Evolutionary conservation across 78 protist species (phyloP).

Genomic region (Pigoraptor vietnamica): DNA sequence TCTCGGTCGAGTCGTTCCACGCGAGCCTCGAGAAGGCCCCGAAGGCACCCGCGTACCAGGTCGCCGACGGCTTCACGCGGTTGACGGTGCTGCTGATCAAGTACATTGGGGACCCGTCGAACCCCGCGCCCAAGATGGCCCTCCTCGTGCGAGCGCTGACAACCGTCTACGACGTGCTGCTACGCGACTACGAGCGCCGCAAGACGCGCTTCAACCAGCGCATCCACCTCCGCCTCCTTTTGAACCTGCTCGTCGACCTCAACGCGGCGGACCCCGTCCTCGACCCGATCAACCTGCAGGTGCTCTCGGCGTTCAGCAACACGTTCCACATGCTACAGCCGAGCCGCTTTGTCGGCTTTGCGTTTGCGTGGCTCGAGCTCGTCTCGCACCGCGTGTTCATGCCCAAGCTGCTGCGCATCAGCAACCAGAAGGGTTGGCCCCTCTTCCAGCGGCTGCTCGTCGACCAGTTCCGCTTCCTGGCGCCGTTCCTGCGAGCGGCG

Average conservation of each 20-base stretch:
- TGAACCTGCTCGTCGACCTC: slow-evolving; percentile 60
- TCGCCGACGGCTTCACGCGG: not conserved
- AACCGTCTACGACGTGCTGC: slow-evolving; percentile 33
- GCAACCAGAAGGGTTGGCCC: slow-evolving; percentile 61
- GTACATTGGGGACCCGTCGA: not conserved
- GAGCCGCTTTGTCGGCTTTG: slow-evolving; percentile 82
- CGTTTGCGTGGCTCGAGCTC: slow-evolving; percentile 95
- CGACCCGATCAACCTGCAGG: slow-evolving; percentile 46
- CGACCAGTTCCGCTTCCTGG: slow-evolving; percentile 78
- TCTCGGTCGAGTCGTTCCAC: slow-evolving; percentile 25
- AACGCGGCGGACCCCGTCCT: slow-evolving; percentile 43
- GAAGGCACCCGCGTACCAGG: not conserved
- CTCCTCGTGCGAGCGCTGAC: slow-evolving; percentile 37
- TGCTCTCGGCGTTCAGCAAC: slow-evolving; percentile 58
- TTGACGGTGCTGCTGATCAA: not conserved
- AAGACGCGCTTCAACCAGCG: slow-evolving; percentile 78
- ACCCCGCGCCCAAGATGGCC: not conserved
- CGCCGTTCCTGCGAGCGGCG: slow-evolving; percentile 66
- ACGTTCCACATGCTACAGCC: slow-evolving; percentile 77
- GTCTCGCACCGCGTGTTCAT: slow-evolving; percentile 85
- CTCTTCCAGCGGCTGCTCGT: slow-evolving; percentile 73
- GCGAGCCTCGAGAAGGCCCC: not conserved
- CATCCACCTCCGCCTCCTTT: slow-evolving; percentile 74
- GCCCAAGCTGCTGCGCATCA: slow-evolving; percentile 71
- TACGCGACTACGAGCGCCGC: slow-evolving; percentile 47